Base-by-base conservation (phyloP, 768 basidiomycete species). In the Naganishia randhawae region DNA sequence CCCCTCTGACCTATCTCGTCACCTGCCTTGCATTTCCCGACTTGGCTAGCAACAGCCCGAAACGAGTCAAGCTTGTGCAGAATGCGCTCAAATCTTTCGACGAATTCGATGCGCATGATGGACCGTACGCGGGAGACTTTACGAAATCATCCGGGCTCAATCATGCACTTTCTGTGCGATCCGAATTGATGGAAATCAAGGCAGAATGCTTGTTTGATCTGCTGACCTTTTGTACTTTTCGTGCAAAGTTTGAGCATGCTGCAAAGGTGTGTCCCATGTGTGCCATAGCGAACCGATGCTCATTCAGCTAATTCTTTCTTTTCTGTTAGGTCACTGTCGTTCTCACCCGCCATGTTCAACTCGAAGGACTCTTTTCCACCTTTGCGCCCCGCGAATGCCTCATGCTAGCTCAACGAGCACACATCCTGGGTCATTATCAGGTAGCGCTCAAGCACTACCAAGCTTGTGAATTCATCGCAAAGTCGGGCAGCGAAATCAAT, bases 391-490 rank as follows among this genome's bases (percentile, higher is more conserved):
- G 67, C 16, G 50, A 62, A 55, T 68, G 67, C 33, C 33, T 68
- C 14, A 39, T 63, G 22, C 53, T 62, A 31, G 67, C 57, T 29
- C 67, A 68, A 48, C 31, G 50, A 22, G 54, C 54, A 2, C 67
- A 68, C 41, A 68, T 68, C 57, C 67, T 68, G 25, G 67, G 67
- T 42, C 55, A 52, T 25, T 25, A 37, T 25, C 27, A 68, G 31
- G 22, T 35, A 3, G 67, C 67, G 8, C 37, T 37, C 22, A 41
- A 42, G 9, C 39, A 48, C 29, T 68, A 68, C 32, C 25, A 53
- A 63, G 67, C 67, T 10, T 68, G 67, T 68, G 42, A 32, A 50
- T 68, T 55, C 50, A 68, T 68, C 45, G 50, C 54, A n/a, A 68
- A 68, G 35, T 48, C 67, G 6, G 67, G 67, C 9, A 62, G 57